Percentiles rank a stretch among this genome's conserved stretches.
phyloP scores from a whole-genome alignment of 768 basidiomycete genomes.

The Termitomyces bulborhizus region DNA sequence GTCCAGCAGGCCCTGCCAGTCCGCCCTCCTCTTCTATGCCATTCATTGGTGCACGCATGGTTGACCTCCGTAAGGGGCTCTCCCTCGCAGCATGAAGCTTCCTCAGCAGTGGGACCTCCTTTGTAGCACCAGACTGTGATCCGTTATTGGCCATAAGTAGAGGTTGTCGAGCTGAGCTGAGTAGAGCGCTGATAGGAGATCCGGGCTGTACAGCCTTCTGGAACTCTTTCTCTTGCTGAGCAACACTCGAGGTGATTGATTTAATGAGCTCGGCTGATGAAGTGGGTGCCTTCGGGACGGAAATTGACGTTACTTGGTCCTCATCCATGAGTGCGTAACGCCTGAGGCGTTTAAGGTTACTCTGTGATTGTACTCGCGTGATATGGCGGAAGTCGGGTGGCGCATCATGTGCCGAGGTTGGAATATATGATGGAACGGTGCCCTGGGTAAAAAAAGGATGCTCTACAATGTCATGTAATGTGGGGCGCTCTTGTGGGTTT shows the following conservation, averaged over 20 bases:
- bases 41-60: constrained; percentile 34
- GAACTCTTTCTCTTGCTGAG: constrained; percentile 94
- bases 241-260: constrained; percentile 55
- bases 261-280: constrained; percentile 22
- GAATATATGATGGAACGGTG: constrained; percentile 76
- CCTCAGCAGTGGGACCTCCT: constrained; percentile 37
- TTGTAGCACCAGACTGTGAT: constrained; percentile 15
- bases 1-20: constrained; percentile 19
- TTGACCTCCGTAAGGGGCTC: constrained; percentile 46
- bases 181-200: constrained; percentile 86
- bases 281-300: constrained; percentile 29
- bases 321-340: constrained; percentile 59
- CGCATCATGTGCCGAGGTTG: constrained; percentile 67
- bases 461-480: constrained; percentile 77
- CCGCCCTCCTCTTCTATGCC: constrained; percentile 35
- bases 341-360: constrained; percentile 67
- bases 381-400: constrained; percentile 74
- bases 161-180: constrained; percentile 86
- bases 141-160: constrained; percentile 55
- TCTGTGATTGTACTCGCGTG: constrained; percentile 48
- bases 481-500: constrained; percentile 76
- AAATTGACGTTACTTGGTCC: constrained; percentile 41
- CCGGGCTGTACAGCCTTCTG: constrained; percentile 93
- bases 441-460: constrained; percentile 83
- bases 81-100: constrained; percentile 56